Evolutionary conservation across 176 grass and related monocot species (phyloP).

Genomic region (Bothriochloa decipiens): DNA sequence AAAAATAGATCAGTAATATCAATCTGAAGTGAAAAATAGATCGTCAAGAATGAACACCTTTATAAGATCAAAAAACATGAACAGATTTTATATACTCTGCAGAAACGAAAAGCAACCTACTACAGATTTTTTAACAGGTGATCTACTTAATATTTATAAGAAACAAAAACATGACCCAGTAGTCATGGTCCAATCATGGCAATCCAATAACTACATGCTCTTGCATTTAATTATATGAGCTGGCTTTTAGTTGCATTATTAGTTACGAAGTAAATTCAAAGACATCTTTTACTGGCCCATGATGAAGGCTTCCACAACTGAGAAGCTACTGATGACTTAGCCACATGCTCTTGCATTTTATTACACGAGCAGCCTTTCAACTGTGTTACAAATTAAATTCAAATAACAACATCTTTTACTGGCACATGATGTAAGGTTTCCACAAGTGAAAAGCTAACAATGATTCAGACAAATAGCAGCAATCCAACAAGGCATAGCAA

Average conservation of each 20-base stretch:
- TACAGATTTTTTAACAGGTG: neutral
- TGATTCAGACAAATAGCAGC: neutral
- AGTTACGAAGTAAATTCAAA: neutral
- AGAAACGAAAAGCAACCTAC: too few relatives aligned
- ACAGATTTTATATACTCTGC: neutral
- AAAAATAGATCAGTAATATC: constrained; percentile 4
- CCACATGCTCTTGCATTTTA: constrained; percentile 14
- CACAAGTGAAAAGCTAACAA: neutral
- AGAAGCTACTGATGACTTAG: neutral
- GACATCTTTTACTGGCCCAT: constrained; percentile 16
- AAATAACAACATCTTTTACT: constrained; percentile 10
- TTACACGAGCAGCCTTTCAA: neutral
- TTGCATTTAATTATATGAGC: neutral
- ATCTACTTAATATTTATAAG: neutral
- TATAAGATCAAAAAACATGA: constrained; percentile 1
- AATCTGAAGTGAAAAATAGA: constrained; percentile 3
- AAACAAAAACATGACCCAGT: neutral
- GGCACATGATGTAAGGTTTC: constrained; percentile 14
- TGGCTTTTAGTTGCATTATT: constrained; percentile 1
- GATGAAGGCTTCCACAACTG: constrained; percentile 3
- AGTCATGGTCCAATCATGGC: constrained; percentile 2
- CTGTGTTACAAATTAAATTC: neutral
- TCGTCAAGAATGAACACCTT: neutral
- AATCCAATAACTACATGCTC: constrained; percentile 9
- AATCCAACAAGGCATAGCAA: neutral